Evolutionary conservation across 2,329 filamentous ascomycete genomes (phyloP).

Genomic region (Cytospora leucostoma): DNA sequence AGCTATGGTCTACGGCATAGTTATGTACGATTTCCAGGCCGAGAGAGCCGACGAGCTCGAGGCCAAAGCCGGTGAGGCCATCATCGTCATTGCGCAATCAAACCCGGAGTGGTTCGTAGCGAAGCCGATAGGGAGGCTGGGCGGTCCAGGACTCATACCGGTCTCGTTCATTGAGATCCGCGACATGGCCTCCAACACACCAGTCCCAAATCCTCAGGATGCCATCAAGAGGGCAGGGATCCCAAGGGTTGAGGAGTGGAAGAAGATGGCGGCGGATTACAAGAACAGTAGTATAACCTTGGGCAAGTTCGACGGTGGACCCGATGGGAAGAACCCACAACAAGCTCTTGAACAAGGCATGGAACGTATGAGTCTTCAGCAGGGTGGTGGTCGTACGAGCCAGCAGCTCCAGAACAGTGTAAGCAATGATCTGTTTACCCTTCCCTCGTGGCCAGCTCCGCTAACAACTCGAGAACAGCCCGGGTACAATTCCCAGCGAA

Average conservation of each 20-base stretch:
- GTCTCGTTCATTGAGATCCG: conserved; percentile 96
- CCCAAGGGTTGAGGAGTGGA: conserved; percentile 97
- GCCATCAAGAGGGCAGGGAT: conserved; percentile 88
- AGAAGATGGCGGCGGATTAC: conserved; percentile 98
- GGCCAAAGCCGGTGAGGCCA: conserved; percentile 91
- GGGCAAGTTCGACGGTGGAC: conserved; percentile 76
- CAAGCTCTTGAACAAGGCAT: conserved; percentile 67
- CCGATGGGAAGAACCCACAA: conserved; percentile 38
- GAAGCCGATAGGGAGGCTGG: conserved; percentile 96
- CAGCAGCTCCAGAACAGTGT: conserved; percentile 48
- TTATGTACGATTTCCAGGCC: conserved; percentile 95
- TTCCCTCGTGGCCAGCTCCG: background rate
- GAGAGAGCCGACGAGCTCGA: conserved; percentile 95
- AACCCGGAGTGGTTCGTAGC: conserved; percentile 99
- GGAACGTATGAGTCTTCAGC: conserved; percentile 77
- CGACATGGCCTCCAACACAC: conserved; percentile 85
- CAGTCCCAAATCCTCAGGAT: conserved; percentile 79
- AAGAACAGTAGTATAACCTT: conserved; percentile 98
- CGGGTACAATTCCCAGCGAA: conserved; percentile 38
- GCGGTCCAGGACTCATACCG: conserved; percentile 91
- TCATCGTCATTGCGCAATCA: conserved; percentile 97
- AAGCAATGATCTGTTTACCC: conserved; percentile 35
- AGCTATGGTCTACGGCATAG: conserved; percentile 93
- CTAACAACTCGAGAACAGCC: conserved; percentile 40
- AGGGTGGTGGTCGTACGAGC: conserved; percentile 49